Evolutionary conservation across 2,329 filamentous ascomycete genomes (phyloP), one percentile per base, ranked within the genome.

Genomic region (Cercospora berteroae): DNA sequence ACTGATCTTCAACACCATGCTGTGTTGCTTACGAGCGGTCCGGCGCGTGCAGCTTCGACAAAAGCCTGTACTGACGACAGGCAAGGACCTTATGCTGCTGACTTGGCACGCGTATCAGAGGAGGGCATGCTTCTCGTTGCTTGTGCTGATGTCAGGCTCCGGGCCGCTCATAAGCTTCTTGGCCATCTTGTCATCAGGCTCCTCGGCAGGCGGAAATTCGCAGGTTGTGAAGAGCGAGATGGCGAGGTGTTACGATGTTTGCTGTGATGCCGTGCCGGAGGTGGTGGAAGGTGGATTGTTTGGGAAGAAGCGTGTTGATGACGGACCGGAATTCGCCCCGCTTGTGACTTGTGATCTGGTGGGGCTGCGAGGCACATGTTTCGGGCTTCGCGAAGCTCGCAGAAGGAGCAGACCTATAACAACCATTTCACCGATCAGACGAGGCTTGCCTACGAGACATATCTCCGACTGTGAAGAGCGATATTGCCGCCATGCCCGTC

Each of bases 401-500:
- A 44, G 59, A 61, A 61, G 59, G 39, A 20, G 25, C 39, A 4
- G 42, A 13, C 5, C 29, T 9, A 1, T 1, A 29, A 27, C 25
- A 57, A 12, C 52, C 16, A 20, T 57, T 57, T 57, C 55, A 31
- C 16, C 10, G 55, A 33, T 9, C 42, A 23, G 44, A 50, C 44
- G 12, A 50, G 25, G 20, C 20, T 23, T 16, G 44, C 20, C 44
- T 6, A 13, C 23, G 1, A 25, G 23, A 20, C 25, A 31, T 5
- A 23, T n/a, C 1, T 3, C 20, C 8, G 4, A 33, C 55, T 36
- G 16, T 23, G 16, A 20, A 36, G 31, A 33, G 7, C 2, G 3
- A 33, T 12, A 36, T n/a, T n/a, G 5, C 29, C 27, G 4, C 29
- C 29, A 58, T 87, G 85, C 82, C 84, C n/a, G 83, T 90, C 70